Conservation (phyloP, 1,284 basidiomycete species). For the Ustilago tritici region DNA sequence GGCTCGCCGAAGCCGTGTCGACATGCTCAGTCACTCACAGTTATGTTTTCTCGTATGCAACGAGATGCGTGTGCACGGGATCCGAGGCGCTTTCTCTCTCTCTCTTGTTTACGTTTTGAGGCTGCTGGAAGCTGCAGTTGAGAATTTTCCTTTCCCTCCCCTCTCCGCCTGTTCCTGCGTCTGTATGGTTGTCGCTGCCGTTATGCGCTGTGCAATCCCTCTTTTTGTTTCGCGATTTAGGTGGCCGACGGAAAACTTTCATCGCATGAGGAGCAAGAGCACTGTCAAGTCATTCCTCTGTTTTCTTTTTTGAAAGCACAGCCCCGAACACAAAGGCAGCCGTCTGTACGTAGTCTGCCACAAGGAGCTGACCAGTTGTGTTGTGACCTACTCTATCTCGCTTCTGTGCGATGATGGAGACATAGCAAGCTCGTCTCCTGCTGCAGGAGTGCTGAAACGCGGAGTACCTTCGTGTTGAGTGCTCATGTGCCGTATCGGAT, state of each 20-base stretch:
- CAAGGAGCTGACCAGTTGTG: too few relatives aligned
- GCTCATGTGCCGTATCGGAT: too few relatives aligned
- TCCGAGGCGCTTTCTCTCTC: constrained; percentile 5
- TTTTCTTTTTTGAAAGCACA: neutral
- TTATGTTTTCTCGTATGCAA: neutral
- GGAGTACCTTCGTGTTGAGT: too few relatives aligned
- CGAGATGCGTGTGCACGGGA: constrained; percentile 14
- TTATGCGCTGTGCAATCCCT: neutral
- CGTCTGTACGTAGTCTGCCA: too few relatives aligned
- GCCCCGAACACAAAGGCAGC: neutral
- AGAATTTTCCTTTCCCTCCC: constrained; percentile 1
- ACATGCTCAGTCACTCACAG: constrained; percentile 1
- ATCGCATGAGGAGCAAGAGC: neutral
- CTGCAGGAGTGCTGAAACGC: too few relatives aligned
- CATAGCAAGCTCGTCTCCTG: too few relatives aligned
- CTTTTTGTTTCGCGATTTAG: constrained; percentile 7
- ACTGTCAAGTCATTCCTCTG: constrained; percentile 5
- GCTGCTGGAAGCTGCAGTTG: neutral
- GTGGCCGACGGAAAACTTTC: constrained; percentile 5
- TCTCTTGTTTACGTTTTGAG: constrained; percentile 9
- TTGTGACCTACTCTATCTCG: too few relatives aligned
- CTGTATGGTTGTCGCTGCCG: neutral
- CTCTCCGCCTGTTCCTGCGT: neutral
- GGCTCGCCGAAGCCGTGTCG: constrained; percentile 10
- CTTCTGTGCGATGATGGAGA: too few relatives aligned